Percentiles rank a stretch among this genome's conserved stretches.
Evolutionary conservation across 768 basidiomycete genomes (phyloP).

Genomic region (Xanthoconium purpureum): DNA sequence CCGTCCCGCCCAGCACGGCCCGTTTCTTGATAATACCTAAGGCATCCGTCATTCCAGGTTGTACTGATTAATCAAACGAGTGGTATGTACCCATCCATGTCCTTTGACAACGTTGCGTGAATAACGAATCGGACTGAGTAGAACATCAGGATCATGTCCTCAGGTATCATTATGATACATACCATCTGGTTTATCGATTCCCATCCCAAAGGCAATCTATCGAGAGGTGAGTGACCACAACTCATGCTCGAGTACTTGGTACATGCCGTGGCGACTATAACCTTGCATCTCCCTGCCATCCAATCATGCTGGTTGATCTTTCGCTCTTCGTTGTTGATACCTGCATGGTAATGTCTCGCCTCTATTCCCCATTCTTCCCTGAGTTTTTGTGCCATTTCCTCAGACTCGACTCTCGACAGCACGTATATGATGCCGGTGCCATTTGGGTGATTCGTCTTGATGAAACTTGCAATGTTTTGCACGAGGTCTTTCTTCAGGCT

Average conservation of each 20-base stretch:
- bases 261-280: conserved; percentile 91
- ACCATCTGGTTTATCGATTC: conserved; percentile 86
- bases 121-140: conserved; percentile 84
- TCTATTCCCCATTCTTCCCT: conserved; percentile 52
- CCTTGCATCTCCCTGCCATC: conserved; percentile 65
- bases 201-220: conserved; percentile 97
- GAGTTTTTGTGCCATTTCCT: conserved; percentile 72
- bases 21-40: conserved; percentile 91
- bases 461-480: conserved; percentile 66
- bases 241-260: neutral
- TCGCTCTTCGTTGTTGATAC: conserved; percentile 62
- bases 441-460: conserved; percentile 52
- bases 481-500: conserved; percentile 41
- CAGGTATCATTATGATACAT: conserved; percentile 10
- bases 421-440: conserved; percentile 88
- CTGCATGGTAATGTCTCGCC: conserved; percentile 86
- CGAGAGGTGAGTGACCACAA: conserved; percentile 2
- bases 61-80: neutral
- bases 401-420: conserved; percentile 66
- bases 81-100: conserved; percentile 70
- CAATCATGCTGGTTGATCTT: conserved; percentile 63
- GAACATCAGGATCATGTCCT: neutral
- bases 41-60: conserved; percentile 3
- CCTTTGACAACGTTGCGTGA: conserved; percentile 78
- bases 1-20: conserved; percentile 96